Evolutionary conservation across 345 rosid species (phyloP).

Genomic region (Eucalyptus cloeziana): DNA sequence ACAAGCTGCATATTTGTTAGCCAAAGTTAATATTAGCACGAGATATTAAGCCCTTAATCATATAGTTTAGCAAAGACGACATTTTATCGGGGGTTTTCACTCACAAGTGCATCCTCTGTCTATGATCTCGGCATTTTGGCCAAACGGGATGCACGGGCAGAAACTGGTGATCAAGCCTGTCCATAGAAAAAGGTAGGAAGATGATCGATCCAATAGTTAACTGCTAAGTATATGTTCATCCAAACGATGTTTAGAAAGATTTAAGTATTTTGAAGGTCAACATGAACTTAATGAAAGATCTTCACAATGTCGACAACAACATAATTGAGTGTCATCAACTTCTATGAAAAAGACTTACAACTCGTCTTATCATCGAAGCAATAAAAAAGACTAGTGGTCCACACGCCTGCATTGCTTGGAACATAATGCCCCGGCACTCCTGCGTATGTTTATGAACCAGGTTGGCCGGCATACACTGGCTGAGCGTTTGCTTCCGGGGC

Average conservation of each 20-base stretch:
- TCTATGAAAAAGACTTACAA: background rate
- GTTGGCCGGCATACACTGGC: background rate
- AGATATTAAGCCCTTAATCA: background rate
- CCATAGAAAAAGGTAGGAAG: background rate
- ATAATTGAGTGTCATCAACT: background rate
- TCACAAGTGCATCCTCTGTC: constrained; percentile 6
- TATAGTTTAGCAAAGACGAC: background rate
- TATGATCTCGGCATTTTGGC: constrained; percentile 4
- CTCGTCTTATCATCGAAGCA: constrained; percentile 1
- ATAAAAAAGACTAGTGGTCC: background rate
- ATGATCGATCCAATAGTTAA: background rate
- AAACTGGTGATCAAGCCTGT: background rate
- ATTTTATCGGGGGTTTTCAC: background rate
- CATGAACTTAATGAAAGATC: background rate
- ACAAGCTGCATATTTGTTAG: background rate
- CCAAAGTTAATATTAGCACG: background rate
- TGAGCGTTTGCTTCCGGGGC: background rate
- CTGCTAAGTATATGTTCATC: background rate
- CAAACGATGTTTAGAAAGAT: background rate
- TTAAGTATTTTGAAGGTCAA: background rate
- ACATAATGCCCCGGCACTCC: background rate
- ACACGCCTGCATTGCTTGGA: background rate
- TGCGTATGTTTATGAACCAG: background rate
- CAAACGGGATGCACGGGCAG: constrained; percentile 4
- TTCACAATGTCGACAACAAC: background rate